Evolutionary conservation across 345 rosid genomes (phyloP), one percentile per base, ranked within the genome.

Genomic region (Heritiera littoralis): DNA sequence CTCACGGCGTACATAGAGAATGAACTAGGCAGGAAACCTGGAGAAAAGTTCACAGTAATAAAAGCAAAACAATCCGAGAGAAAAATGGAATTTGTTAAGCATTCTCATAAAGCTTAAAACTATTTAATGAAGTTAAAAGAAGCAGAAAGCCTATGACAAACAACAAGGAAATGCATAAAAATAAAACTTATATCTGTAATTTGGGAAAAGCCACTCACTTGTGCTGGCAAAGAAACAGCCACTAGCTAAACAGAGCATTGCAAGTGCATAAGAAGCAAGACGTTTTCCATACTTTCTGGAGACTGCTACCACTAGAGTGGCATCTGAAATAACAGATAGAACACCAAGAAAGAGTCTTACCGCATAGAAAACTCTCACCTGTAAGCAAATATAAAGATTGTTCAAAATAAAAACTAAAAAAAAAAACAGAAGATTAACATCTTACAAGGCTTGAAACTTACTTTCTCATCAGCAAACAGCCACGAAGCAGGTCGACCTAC

Each of bases 191-290:
- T 40, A 52, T 35, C 48, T 6, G 14, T 28, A 77, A 46, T 28
- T 30, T 60, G 59, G 54, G 66, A 74, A 61, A 52, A 20, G 72
- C 46, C 55, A 88, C 98, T 93, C 79, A 95, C 99, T 95, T 76
- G 99, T 96, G 87, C 97, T 96, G 63, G 98, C 97, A 82, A 96
- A 94, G 97, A 96, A 96, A 80, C 99, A 96, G 30, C 99, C 99
- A 74, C 97, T 96, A 80, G 98, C 91, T 79, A 96, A 86, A 91
- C 99, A 94, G 23, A 96, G 93, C 98, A 94, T 96, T 7, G 98
- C 98, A 64, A 94, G 89, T 23, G 97, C 87, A 81, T 96, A 96
- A 7, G 98, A 89, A 61, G 95, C 98, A 54, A 96, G 84, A 46
- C 99, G 97, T 83, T 89, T 94, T 67, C 99, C 99, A 65, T 92